A percentile compares a stretch with the other conserved stretches of the same genome.
These are phyloP conservation scores for Magnaporthales sp. DNA, from an alignment of 2,329 filamentous ascomycete genomes.

Conservation along the genomic window DNA sequence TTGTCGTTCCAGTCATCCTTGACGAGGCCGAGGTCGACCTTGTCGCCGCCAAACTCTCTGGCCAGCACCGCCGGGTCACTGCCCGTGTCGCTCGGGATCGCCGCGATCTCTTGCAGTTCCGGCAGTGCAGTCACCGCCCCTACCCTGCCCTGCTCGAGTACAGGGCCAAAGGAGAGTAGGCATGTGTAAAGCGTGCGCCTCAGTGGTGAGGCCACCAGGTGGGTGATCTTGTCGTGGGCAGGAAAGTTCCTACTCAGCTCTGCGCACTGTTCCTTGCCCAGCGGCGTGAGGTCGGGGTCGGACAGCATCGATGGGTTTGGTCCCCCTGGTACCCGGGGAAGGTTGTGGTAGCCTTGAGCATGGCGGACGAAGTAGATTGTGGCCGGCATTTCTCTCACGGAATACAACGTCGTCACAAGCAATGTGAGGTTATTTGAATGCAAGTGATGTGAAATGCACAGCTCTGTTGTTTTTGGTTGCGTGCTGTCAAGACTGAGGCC, in stretches of 20 bases:
- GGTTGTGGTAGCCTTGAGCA: conserved; percentile 76
- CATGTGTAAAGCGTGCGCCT: conserved; percentile 75
- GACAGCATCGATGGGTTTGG: conserved; percentile 54
- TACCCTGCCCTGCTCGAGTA: conserved; percentile 29
- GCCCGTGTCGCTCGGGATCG: conserved; percentile 69
- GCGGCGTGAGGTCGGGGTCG: conserved; percentile 71
- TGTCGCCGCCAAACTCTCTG: conserved; percentile 43
- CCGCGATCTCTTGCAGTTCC: conserved; percentile 69
- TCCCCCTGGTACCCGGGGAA: conserved; percentile 36
- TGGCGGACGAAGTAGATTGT: conserved; percentile 64
- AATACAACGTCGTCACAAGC: not conserved
- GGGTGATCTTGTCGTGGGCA: conserved; percentile 53
- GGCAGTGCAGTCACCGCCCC: conserved; percentile 58
- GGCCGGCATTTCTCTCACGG: conserved; percentile 30
- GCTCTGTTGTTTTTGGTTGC: not conserved
- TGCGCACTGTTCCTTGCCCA: conserved; percentile 69
- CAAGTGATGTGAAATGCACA: not conserved
- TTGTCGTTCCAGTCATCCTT: conserved; percentile 67
- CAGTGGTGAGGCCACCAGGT: conserved; percentile 71
- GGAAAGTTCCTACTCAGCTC: conserved; percentile 55
- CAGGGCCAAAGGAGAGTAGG: conserved; percentile 56
- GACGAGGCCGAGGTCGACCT: conserved; percentile 56
- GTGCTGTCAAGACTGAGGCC: not conserved
- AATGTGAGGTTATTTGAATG: not conserved
- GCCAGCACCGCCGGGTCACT: conserved; percentile 44